Evolutionary conservation across 169 alveolate species (phyloP), one percentile per base, ranked within the genome.

Genomic region (Theileria sp.): DNA sequence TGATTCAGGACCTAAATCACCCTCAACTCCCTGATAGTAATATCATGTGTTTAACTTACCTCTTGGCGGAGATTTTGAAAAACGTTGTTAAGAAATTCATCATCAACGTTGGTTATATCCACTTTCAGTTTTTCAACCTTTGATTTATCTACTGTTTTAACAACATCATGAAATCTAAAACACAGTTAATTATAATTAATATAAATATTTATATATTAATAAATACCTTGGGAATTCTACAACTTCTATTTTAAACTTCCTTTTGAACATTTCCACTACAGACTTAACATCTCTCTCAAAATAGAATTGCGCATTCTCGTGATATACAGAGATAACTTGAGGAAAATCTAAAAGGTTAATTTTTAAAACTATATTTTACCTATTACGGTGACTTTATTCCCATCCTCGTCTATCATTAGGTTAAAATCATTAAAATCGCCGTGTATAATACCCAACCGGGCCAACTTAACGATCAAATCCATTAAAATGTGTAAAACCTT

Each of bases 371-470:
- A 87, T 17, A 13, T 28, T n/a, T 21, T 66, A 94, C 80, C 80
- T 49, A 95, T 95, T 79, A 95, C 78, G 0, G 97, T 94, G 64
- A 95, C 87, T 50, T 90, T 91, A 77, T 93, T 96, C n/a, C 93
- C 86, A 67, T 78, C 88, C 56, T 92, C 94, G 76, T 88, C 87
- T 54, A 97, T 92, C 87, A 98, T 84, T 60, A 98, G 87, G 91
- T 98, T 98, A 92, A 98, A 98, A 75, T 97, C 99, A 82, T 98
- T 98, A 91, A 97, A 97, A 79, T 98, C 99, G 1, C 99, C 98
- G 89, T 98, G 99, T 51, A 98, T 96, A 34, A 98, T 87, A n/a
- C 99, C 99, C 64, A 96, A 85, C 71, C 95, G 93, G 6, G 98
- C 99, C 79, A 97, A 85, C 70, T 94, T 92, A 34, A 92, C 89